Conservation (phyloP, 169 alveolate genomes). For the Cystoisospora suis region DNA sequence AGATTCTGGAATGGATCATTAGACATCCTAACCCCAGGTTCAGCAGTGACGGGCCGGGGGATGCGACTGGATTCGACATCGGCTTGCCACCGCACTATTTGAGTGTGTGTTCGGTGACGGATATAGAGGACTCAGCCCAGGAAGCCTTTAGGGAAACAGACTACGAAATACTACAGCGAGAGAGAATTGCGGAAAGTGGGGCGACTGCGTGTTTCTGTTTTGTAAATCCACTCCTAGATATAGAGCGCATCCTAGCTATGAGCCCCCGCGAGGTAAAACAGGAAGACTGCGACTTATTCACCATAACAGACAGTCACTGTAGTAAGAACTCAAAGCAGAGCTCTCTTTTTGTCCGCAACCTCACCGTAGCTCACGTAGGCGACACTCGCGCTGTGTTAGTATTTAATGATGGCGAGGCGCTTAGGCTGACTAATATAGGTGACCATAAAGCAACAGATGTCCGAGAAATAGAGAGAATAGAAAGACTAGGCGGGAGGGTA, state of each 20-base stretch:
- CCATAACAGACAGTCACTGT: neutral
- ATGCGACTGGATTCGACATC: no score
- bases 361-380: conserved; percentile 55
- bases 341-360: neutral
- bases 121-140: neutral
- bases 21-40: no score
- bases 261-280: neutral
- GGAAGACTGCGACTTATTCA: neutral
- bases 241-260: neutral
- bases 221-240: neutral
- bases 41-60: no score
- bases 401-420: conserved; percentile 13
- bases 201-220: conserved; percentile 60
- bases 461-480: conserved; percentile 5
- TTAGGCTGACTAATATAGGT: neutral
- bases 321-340: no score
- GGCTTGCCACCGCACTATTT: neutral
- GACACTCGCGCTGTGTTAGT: conserved; percentile 44
- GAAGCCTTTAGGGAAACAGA: conserved; percentile 32
- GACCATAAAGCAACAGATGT: conserved; percentile 50
- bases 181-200: conserved; percentile 26
- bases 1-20: no score
- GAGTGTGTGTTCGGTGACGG: conserved; percentile 21
- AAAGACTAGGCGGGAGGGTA: conserved; percentile 33
- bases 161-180: conserved; percentile 25